phyloP scores from a whole-genome alignment of 805 yeast species.

The Wickerhamomyces pijperi region DNA sequence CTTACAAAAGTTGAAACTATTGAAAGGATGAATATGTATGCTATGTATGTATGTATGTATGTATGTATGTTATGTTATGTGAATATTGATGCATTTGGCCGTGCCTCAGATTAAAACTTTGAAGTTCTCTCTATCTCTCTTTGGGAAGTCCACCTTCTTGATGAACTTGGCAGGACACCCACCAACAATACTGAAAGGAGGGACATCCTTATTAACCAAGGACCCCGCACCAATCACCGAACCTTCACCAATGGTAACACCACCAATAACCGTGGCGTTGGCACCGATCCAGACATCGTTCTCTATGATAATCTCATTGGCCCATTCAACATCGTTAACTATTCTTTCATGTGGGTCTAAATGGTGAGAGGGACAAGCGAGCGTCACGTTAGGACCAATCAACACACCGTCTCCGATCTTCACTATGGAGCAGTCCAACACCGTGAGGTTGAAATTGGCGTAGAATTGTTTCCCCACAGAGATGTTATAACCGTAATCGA shows the following conservation, averaged over 20 bases:
- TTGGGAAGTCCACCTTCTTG: conserved; percentile 3
- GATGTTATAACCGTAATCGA: conserved; percentile 60
- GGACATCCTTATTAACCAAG: conserved; percentile 48
- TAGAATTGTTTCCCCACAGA: conserved; percentile 47
- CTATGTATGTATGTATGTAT: too few relatives aligned
- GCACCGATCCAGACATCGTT: conserved; percentile 63
- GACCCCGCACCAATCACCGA: conserved; percentile 59
- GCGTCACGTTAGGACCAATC: conserved; percentile 52
- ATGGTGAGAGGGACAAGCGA: conserved; percentile 59
- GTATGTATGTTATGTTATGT: too few relatives aligned
- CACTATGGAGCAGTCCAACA: conserved; percentile 52
- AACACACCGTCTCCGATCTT: conserved; percentile 48
- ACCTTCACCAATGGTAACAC: conserved; percentile 54
- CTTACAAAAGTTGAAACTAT: neutral
- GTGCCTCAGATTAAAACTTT: neutral
- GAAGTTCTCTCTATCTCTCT: neutral
- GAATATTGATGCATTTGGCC: too few relatives aligned
- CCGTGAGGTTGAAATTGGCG: conserved; percentile 40
- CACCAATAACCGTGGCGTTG: conserved; percentile 44
- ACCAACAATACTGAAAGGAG: conserved; percentile 42
- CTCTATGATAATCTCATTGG: conserved; percentile 47
- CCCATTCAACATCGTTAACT: conserved; percentile 33
- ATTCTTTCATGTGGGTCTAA: conserved; percentile 34
- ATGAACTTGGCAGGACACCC: conserved; percentile 52
- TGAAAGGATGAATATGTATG: neutral